Evolutionary conservation across 495 filamentous ascomycete species (phyloP).

Genomic region (Oidiodendron maius): DNA sequence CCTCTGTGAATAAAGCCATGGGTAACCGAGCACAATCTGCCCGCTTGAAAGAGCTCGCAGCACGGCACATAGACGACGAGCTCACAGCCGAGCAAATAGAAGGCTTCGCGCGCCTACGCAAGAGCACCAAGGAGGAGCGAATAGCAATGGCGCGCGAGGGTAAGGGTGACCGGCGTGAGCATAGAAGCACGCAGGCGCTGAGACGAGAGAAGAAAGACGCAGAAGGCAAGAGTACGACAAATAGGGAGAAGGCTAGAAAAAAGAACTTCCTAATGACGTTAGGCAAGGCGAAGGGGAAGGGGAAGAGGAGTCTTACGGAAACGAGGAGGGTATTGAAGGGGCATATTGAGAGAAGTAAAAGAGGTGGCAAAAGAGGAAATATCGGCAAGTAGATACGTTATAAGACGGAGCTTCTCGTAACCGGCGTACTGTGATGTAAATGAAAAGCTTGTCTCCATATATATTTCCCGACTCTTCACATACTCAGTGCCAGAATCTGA

Average conservation of each 20-base stretch:
- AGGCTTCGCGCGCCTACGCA: slow-evolving; percentile 60
- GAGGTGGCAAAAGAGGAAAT: slow-evolving; percentile 78
- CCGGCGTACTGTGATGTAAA: too few species aligned
- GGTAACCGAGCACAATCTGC: slow-evolving; percentile 30
- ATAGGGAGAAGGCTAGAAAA: slow-evolving; percentile 91
- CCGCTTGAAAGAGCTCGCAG: slow-evolving; percentile 42
- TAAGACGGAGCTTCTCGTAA: too few species aligned
- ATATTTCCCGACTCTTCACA: too few species aligned
- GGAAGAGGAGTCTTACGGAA: slow-evolving; percentile 85
- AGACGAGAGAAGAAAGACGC: slow-evolving; percentile 77
- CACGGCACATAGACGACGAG: slow-evolving; percentile 71
- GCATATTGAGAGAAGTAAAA: slow-evolving; percentile 78
- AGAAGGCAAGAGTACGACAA: slow-evolving; percentile 91
- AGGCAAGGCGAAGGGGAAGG: slow-evolving; percentile 87
- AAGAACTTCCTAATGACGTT: slow-evolving; percentile 99
- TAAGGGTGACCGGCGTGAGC: slow-evolving; percentile 64
- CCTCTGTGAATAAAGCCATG: slow-evolving; percentile 60
- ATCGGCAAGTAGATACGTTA: slow-evolving; percentile 17
- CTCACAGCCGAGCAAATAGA: slow-evolving; percentile 86
- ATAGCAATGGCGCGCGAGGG: slow-evolving; percentile 72
- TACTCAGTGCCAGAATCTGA: too few species aligned
- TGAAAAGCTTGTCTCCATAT: too few species aligned
- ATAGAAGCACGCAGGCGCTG: slow-evolving; percentile 75
- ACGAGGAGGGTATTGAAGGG: slow-evolving; percentile 70
- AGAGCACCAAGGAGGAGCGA: slow-evolving; percentile 74